Evolutionary conservation across 2,329 filamentous ascomycete species (phyloP).

Genomic region (Fusarium mexicanum): DNA sequence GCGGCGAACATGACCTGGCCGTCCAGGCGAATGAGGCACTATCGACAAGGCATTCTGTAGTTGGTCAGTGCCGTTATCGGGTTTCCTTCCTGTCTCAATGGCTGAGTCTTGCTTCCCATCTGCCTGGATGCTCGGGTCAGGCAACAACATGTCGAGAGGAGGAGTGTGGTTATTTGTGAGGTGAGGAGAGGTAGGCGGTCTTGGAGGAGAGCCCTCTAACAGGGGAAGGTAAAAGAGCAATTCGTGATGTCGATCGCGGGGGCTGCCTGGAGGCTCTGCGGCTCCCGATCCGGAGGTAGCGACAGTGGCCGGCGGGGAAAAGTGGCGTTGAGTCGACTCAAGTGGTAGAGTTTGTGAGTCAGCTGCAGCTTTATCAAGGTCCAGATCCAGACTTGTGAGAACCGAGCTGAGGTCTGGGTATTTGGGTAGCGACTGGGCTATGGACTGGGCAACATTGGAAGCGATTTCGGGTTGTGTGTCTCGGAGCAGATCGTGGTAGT

Average conservation of each 20-base stretch:
- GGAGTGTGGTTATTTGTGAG: conserved; percentile 28
- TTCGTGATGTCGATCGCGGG: conserved; percentile 66
- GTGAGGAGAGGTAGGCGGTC: conserved; percentile 34
- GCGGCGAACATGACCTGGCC: conserved; percentile 51
- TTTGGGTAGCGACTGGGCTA: conserved; percentile 56
- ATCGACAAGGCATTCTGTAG: conserved; percentile 26
- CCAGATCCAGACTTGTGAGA: conserved; percentile 50
- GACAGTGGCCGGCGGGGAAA: conserved; percentile 43
- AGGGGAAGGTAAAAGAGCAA: conserved; percentile 73
- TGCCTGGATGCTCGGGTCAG: conserved; percentile 39
- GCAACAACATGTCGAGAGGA: conserved; percentile 38
- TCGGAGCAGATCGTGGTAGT: conserved; percentile 61
- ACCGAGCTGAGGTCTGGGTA: conserved; percentile 57
- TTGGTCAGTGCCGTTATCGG: conserved; percentile 15
- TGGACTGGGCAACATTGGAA: conserved; percentile 56
- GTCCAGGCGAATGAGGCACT: conserved; percentile 36
- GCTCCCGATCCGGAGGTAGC: conserved; percentile 43
- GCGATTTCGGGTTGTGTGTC: conserved; percentile 58
- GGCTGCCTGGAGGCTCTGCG: conserved; percentile 51
- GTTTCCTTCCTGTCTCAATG: conserved; percentile 39
- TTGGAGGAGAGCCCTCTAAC: conserved; percentile 58
- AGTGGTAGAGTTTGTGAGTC: conserved; percentile 49
- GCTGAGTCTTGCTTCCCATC: conserved; percentile 38
- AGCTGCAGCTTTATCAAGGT: conserved; percentile 42
- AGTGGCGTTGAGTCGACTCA: conserved; percentile 47